Base-by-base conservation (phyloP, 495 filamentous ascomycete genomes). In the Opeltia flavorubescens region DNA sequence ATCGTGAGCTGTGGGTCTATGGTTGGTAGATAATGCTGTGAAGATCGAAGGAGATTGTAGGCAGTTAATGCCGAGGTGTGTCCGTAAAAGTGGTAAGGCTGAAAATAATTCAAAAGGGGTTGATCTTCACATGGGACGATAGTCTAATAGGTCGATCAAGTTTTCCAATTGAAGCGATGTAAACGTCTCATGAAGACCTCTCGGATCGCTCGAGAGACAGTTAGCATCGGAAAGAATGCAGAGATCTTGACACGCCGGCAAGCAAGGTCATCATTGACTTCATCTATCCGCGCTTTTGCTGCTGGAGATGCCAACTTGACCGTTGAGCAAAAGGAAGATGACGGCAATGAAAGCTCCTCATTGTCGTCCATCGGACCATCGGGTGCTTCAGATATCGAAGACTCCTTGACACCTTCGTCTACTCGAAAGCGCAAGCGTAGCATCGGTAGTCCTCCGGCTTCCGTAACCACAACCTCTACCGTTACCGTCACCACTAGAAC, bases 331-430 rank as follows among this genome's bases (percentile, higher is more conserved):
- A 54, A 63, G 50, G 44, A 40, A 3, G 27, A 26, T 33, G 58
- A 53, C 27, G 62, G 62, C 30, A 45, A 49, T 40, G 47, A 44
- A 5, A 25, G 38, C 4, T 71, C 68, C 1, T 64, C 66, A 1
- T 59, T 68, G 12, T 70, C 66, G 5, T 70, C 70, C 20, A 53
- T 55, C 6, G 44, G 60, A 43, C 68, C 68, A 1, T 50, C 60
- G 11, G 36, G 33, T 6, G 27, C 42, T 21, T 36, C 50, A 13
- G 81, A 86, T 51, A 82, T 83, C 50, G 80, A 84, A 65, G 80
- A 84, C 59, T 61, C 72, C n/a, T 51, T 76, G 41, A 63, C 62
- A 8, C 12, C 54, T 26, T 58, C 66, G 0, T 52, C 61, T 6
- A 25, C 59, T 9, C 74, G 68, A 56, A 77, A 74, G 57, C 76